Percentiles rank a stretch among this genome's conserved stretches.
These are phyloP conservation scores for Malania oleifera DNA, from an alignment of 164 flowering plant genomes.

Conservation along the genomic window DNA sequence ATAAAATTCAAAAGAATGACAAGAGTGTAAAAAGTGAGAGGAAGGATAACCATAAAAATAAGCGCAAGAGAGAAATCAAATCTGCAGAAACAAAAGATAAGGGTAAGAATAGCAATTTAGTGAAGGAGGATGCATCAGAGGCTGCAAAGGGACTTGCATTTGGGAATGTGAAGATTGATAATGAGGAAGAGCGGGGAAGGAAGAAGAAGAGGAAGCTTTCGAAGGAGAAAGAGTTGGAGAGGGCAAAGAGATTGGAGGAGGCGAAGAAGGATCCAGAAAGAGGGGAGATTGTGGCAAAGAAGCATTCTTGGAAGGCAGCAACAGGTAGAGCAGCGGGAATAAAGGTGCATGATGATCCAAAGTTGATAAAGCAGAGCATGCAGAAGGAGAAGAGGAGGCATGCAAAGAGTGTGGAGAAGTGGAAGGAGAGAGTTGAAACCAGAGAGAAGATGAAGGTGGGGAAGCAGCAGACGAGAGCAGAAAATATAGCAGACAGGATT, in stretches of 20 bases:
- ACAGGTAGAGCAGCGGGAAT: conserved; percentile 65
- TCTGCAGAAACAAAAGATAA: conserved; percentile 20
- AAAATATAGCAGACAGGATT: conserved; percentile 52
- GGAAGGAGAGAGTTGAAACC: conserved; percentile 72
- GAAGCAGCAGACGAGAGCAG: conserved; percentile 62
- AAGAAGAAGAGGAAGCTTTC: conserved; percentile 64
- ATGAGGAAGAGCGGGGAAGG: conserved; percentile 34
- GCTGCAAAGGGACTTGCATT: conserved; percentile 55
- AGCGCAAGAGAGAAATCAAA: conserved; percentile 41
- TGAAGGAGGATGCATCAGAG: conserved; percentile 34
- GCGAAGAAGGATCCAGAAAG: conserved; percentile 69
- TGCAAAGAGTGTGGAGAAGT: conserved; percentile 64
- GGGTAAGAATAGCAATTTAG: conserved; percentile 1
- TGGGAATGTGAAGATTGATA: conserved; percentile 60
- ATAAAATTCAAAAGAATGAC: conserved; percentile 11
- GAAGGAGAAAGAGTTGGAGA: conserved; percentile 60
- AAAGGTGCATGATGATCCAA: conserved; percentile 82
- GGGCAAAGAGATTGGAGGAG: conserved; percentile 53
- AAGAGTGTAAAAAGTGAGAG: conserved; percentile 19
- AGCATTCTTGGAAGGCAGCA: conserved; percentile 75
- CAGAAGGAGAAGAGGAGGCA: conserved; percentile 76
- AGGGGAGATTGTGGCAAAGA: conserved; percentile 44
- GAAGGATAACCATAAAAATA: conserved; percentile 24
- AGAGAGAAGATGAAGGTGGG: conserved; percentile 46
- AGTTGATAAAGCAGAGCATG: conserved; percentile 57